A percentile compares a stretch with the other conserved stretches of the same genome.
Evolutionary conservation across 495 filamentous ascomycete genomes (phyloP).

Genomic region (Podospora anserina): DNA sequence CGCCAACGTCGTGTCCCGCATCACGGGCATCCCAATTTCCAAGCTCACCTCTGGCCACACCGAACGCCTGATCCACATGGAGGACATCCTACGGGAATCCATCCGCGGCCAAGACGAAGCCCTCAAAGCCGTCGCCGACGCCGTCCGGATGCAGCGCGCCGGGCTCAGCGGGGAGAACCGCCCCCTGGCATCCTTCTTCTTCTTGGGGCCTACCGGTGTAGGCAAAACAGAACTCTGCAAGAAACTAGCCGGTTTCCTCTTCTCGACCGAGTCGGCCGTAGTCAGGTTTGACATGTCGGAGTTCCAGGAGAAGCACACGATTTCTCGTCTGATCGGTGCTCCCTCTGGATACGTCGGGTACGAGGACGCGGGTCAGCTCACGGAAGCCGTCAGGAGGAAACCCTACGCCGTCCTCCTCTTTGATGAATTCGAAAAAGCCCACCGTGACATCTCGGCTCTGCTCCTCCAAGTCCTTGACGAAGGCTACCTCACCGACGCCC

Average conservation of each 20-base stretch:
- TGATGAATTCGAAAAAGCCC: conserved; percentile 97
- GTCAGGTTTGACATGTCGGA: conserved; percentile 94
- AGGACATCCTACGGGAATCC: conserved; percentile 78
- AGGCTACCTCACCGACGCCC: conserved; percentile 90
- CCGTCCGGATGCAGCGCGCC: conserved; percentile 89
- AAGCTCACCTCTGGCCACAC: conserved; percentile 90
- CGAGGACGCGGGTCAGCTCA: conserved; percentile 94
- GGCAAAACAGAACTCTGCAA: conserved; percentile 98
- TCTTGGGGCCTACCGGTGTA: conserved; percentile 92
- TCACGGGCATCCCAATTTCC: conserved; percentile 87
- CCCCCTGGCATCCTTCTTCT: conserved; percentile 93
- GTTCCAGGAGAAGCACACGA: conserved; percentile 95
- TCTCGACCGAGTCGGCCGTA: conserved; percentile 86
- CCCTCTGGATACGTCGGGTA: conserved; percentile 96
- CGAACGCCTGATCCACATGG: conserved; percentile 91
- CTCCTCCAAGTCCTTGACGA: conserved; percentile 95
- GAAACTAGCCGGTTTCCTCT: conserved; percentile 88
- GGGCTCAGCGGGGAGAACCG: conserved; percentile 88
- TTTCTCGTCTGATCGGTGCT: conserved; percentile 86
- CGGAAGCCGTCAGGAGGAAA: conserved; percentile 91
- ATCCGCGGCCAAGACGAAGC: conserved; percentile 94
- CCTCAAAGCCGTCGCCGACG: conserved; percentile 83
- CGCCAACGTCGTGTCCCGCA: conserved; percentile 80
- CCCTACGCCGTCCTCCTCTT: conserved; percentile 94
- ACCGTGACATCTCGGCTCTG: conserved; percentile 90